A percentile compares a stretch with the other conserved stretches of the same genome.
These are phyloP conservation scores for Paragyromitra xinjiangensis DNA, from an alignment of 495 filamentous ascomycete species.

Conservation along the genomic window DNA sequence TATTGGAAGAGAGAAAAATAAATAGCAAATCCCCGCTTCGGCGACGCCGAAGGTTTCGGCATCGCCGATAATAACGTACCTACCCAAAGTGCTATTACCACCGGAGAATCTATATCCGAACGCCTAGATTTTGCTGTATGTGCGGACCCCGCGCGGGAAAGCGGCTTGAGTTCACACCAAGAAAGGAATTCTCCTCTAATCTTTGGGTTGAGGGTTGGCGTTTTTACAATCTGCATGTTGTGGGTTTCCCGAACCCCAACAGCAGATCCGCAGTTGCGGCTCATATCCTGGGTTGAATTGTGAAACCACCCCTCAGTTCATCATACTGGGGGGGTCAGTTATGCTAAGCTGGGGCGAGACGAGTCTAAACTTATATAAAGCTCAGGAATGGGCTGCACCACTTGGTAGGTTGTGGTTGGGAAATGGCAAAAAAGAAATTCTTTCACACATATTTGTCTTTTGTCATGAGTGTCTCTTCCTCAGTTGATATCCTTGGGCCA, in stretches of 20 bases:
- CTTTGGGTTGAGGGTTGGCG: neutral
- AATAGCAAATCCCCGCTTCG: slow-evolving; percentile 33
- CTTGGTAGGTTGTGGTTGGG: slow-evolving; percentile 5
- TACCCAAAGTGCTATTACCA: slow-evolving; percentile 25
- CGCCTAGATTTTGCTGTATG: slow-evolving; percentile 5
- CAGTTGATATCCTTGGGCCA: neutral
- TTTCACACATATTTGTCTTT: neutral
- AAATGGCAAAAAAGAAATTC: neutral
- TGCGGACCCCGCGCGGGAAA: slow-evolving; percentile 20
- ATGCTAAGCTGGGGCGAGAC: neutral
- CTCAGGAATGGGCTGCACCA: slow-evolving; percentile 11
- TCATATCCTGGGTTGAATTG: slow-evolving; percentile 17
- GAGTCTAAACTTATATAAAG: slow-evolving; percentile 7
- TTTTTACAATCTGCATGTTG: neutral
- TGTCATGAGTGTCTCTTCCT: neutral
- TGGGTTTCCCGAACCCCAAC: slow-evolving; percentile 16
- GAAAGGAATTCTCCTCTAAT: slow-evolving; percentile 2
- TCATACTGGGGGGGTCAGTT: neutral
- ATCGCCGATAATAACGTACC: slow-evolving; percentile 39
- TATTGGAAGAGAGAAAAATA: neutral
- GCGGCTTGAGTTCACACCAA: slow-evolving; percentile 1
- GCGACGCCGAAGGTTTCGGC: slow-evolving; percentile 46
- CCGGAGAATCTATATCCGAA: slow-evolving; percentile 8
- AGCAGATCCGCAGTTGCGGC: slow-evolving; percentile 31
- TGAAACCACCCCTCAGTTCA: slow-evolving; percentile 17